phyloP scores from a whole-genome alignment of 176 grass and related monocot genomes.

The Oryza punctata region DNA sequence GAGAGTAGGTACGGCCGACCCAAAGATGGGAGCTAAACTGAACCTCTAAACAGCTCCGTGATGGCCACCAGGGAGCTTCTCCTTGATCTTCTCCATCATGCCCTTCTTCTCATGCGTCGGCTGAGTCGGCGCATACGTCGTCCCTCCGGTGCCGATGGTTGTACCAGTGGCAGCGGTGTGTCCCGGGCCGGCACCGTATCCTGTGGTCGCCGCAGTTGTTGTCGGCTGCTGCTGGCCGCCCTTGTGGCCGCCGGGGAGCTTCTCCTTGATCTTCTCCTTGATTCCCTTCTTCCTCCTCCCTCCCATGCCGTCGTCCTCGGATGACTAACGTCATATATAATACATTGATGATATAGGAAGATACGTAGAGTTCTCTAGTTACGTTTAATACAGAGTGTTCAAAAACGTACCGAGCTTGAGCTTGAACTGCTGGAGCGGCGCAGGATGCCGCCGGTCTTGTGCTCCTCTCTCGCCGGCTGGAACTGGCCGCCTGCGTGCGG shows the following conservation, averaged over 20 bases:
- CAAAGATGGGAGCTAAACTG: too few relatives aligned
- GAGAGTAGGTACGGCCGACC: too few relatives aligned
- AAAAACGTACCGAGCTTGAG: constrained; percentile 59
- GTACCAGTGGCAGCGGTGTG: not conserved
- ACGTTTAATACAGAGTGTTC: too few relatives aligned
- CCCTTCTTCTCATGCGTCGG: constrained; percentile 57
- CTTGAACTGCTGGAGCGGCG: constrained; percentile 59
- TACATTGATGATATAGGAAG: too few relatives aligned
- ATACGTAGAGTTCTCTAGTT: too few relatives aligned
- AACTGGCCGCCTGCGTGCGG: constrained; percentile 32
- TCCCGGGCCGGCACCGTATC: not conserved
- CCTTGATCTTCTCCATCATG: constrained; percentile 69
- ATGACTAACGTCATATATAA: not conserved
- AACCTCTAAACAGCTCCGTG: too few relatives aligned
- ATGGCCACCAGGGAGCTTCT: constrained; percentile 57
- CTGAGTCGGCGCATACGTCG: too few relatives aligned
- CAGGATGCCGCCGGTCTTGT: constrained; percentile 36
- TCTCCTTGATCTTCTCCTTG: constrained; percentile 68
- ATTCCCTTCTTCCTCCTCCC: constrained; percentile 58
- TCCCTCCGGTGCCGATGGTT: too few relatives aligned
- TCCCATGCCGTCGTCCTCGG: constrained; percentile 56
- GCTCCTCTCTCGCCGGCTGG: constrained; percentile 6
- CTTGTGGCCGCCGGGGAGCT: constrained; percentile 41
- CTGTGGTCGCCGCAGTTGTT: not conserved
- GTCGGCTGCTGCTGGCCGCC: not conserved